Conservation (phyloP, 495 filamentous ascomycete genomes). For the Penicillium lividum region DNA sequence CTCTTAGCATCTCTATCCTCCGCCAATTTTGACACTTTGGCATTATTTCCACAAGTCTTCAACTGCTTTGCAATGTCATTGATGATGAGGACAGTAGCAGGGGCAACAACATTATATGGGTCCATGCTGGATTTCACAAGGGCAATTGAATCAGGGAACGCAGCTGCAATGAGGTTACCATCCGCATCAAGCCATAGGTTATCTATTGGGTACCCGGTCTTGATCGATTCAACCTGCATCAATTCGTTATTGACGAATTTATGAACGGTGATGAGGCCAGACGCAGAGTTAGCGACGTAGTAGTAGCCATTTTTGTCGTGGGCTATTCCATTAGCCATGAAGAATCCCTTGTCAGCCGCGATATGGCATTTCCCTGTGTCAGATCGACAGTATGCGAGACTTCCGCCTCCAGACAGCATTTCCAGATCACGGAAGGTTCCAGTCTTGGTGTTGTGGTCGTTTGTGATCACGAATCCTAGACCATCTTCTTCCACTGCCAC, state of each 20-base stretch:
- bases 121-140: neutral
- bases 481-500: conserved; percentile 13
- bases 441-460: conserved; percentile 8
- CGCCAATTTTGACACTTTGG: neutral
- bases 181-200: conserved; percentile 9
- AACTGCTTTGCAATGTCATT: neutral
- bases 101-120: neutral
- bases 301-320: conserved; percentile 3
- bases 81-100: neutral
- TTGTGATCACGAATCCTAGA: conserved; percentile 11
- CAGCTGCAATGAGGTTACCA: conserved; percentile 8
- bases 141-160: neutral
- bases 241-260: neutral
- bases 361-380: conserved; percentile 11
- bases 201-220: conserved; percentile 6
- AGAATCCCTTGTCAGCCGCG: conserved; percentile 4
- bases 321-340: conserved; percentile 12
- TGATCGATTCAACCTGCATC: conserved; percentile 2
- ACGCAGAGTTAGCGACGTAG: conserved; percentile 4
- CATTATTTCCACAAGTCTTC: no score
- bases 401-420: conserved; percentile 1
- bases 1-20: conserved; percentile 12
- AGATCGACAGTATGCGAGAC: conserved; percentile 12
- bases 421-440: conserved; percentile 5
- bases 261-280: conserved; percentile 2